phyloP scores from a whole-genome alignment of 148 eudicot species.

The Fallopia convolvulus region DNA sequence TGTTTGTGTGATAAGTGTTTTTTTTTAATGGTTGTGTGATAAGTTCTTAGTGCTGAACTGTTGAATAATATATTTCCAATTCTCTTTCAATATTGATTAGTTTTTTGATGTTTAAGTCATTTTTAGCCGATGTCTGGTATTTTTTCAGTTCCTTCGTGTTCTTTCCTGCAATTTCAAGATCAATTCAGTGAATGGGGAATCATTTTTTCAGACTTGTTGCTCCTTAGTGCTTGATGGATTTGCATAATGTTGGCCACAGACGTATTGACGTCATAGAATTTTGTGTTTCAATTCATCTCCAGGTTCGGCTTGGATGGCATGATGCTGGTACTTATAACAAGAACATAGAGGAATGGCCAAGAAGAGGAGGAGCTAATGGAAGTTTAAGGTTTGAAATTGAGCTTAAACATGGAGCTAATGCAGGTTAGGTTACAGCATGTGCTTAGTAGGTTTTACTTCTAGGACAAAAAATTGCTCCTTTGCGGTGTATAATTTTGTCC shows the following conservation, averaged over 20 bases:
- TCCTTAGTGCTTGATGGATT: background rate
- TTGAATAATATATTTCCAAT: background rate
- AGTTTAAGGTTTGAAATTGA: slow-evolving; percentile 87
- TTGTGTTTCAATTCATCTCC: slow-evolving; percentile 9
- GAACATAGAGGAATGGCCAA: slow-evolving; percentile 88
- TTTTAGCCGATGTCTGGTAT: background rate
- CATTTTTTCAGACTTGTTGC: background rate
- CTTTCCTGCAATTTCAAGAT: background rate
- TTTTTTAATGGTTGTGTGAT: background rate
- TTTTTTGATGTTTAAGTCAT: background rate
- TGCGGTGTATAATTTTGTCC: background rate
- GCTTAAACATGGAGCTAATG: slow-evolving; percentile 95
- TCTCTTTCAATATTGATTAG: background rate
- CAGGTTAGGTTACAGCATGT: slow-evolving; percentile 36
- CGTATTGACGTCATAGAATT: background rate
- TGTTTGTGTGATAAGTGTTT: background rate
- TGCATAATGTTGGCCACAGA: background rate
- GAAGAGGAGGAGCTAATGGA: slow-evolving; percentile 95
- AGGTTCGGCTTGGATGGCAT: slow-evolving; percentile 99
- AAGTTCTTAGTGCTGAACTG: background rate
- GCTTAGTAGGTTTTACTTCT: background rate
- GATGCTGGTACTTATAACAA: slow-evolving; percentile 94
- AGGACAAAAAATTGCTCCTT: background rate
- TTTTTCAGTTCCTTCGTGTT: background rate
- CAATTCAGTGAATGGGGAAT: background rate